A percentile compares a stretch with the other conserved stretches of the same genome.
Conservation (phyloP, 768 basidiomycete species). For the Tulasnella sp. region DNA sequence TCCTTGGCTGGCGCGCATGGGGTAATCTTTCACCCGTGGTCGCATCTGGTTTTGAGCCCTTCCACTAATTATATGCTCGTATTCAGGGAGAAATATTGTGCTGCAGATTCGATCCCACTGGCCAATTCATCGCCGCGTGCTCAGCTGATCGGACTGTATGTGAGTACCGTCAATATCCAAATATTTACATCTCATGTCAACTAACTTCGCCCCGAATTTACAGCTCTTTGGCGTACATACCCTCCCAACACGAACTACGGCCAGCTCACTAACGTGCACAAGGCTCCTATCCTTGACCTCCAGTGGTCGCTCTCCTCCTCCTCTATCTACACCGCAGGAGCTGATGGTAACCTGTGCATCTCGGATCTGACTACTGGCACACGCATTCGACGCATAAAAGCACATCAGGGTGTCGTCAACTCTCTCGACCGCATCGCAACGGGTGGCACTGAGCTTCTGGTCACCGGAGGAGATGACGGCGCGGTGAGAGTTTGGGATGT, state of each 20-base stretch:
- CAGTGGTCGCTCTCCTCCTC: constrained; percentile 76
- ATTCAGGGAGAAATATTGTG: constrained; percentile 73
- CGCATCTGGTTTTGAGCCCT: not conserved
- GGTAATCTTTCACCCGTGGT: constrained; percentile 39
- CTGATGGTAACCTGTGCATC: constrained; percentile 73
- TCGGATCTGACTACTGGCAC: constrained; percentile 78
- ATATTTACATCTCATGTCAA: not conserved
- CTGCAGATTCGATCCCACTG: constrained; percentile 88
- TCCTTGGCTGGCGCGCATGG: constrained; percentile 79
- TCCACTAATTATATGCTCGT: not conserved
- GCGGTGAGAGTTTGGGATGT: constrained; percentile 81
- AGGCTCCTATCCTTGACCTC: constrained; percentile 85
- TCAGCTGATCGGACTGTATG: constrained; percentile 85
- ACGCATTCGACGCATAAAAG: constrained; percentile 61
- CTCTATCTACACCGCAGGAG: constrained; percentile 68
- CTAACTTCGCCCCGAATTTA: constrained; percentile 2
- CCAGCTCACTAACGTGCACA: constrained; percentile 68
- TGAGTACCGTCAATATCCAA: constrained; percentile 32
- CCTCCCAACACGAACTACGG: constrained; percentile 89
- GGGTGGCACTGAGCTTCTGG: constrained; percentile 73
- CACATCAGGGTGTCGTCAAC: constrained; percentile 84
- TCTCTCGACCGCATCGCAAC: constrained; percentile 76
- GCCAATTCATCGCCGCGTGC: constrained; percentile 87
- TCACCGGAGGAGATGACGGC: constrained; percentile 86
- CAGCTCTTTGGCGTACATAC: constrained; percentile 86